phyloP scores from a whole-genome alignment of 306 rosid genomes.

The Vicia sativa region DNA sequence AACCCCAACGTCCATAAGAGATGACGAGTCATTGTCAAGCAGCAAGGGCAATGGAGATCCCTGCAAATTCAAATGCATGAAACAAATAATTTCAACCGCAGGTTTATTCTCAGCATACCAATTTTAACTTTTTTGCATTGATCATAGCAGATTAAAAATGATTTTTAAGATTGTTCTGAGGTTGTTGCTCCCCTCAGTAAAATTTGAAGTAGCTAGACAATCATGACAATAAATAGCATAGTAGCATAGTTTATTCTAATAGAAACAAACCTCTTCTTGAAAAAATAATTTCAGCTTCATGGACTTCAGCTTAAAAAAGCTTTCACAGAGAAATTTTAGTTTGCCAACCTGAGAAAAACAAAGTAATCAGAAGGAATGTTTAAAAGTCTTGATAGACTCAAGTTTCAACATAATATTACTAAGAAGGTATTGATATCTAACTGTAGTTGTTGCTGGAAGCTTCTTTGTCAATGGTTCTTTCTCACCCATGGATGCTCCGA shows the following conservation, averaged over 20 bases:
- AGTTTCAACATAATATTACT: slow-evolving; percentile 32
- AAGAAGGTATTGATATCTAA: slow-evolving; percentile 32
- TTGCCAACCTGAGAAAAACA: slow-evolving; percentile 69
- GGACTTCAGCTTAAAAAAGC: slow-evolving; percentile 86
- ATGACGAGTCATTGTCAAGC: slow-evolving; percentile 76
- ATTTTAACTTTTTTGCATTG: background rate
- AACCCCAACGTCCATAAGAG: slow-evolving; percentile 72
- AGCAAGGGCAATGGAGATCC: slow-evolving; percentile 75
- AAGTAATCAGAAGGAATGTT: slow-evolving; percentile 30
- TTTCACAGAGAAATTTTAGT: slow-evolving; percentile 87
- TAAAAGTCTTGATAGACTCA: slow-evolving; percentile 25
- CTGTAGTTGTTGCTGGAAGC: slow-evolving; percentile 86
- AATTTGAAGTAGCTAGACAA: slow-evolving; percentile 18
- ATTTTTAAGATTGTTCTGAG: slow-evolving; percentile 13
- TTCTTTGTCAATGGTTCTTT: slow-evolving; percentile 76
- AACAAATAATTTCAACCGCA: slow-evolving; percentile 7
- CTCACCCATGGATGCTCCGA: slow-evolving; percentile 96
- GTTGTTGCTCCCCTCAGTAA: slow-evolving; percentile 10
- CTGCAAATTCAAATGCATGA: slow-evolving; percentile 48
- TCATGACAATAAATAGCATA: slow-evolving; percentile 26
- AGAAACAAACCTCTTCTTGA: slow-evolving; percentile 76
- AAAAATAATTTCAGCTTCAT: slow-evolving; percentile 74
- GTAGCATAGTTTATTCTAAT: background rate
- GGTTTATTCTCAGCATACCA: slow-evolving; percentile 18
- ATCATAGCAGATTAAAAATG: slow-evolving; percentile 17